Percentiles rank a stretch among this genome's conserved stretches.
Evolutionary conservation across 2,329 filamentous ascomycete species (phyloP).

Genomic region (Penicillium sp.): DNA sequence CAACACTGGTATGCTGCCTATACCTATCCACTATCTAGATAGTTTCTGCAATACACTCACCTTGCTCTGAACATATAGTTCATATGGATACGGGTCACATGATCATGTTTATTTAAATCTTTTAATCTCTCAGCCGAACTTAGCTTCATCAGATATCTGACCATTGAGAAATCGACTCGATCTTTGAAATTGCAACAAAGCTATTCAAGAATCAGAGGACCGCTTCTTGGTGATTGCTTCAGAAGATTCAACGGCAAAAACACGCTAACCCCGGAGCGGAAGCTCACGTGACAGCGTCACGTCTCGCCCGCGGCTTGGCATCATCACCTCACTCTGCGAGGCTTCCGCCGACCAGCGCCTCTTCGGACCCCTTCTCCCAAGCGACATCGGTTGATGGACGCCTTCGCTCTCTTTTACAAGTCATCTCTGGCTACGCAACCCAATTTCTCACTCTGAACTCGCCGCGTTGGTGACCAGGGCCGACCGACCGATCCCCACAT

Average conservation of each 20-base stretch:
- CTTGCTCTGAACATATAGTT: slow-evolving; percentile 1
- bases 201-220: not conserved
- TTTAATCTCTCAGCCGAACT: too few species aligned
- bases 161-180: not conserved
- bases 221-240: not conserved
- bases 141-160: too few species aligned
- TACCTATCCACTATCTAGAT: not conserved
- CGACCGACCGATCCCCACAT: slow-evolving; percentile 51
- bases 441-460: slow-evolving; percentile 31
- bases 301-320: slow-evolving; percentile 46
- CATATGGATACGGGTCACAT: too few species aligned
- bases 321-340: slow-evolving; percentile 46
- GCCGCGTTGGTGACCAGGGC: slow-evolving; percentile 39
- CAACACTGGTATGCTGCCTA: not conserved
- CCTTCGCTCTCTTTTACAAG: slow-evolving; percentile 30
- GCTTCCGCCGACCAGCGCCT: slow-evolving; percentile 33
- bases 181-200: not conserved
- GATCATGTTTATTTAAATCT: too few species aligned
- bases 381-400: slow-evolving; percentile 37
- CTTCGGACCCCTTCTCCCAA: slow-evolving; percentile 29
- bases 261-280: slow-evolving; percentile 19
- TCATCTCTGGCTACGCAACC: slow-evolving; percentile 28
- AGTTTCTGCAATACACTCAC: slow-evolving; percentile 15
- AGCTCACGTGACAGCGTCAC: slow-evolving; percentile 38
- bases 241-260: not conserved